These are phyloP conservation scores for Aegilops speltoides DNA, from an alignment of 176 grass and related monocot species.

Conservation along the genomic window DNA sequence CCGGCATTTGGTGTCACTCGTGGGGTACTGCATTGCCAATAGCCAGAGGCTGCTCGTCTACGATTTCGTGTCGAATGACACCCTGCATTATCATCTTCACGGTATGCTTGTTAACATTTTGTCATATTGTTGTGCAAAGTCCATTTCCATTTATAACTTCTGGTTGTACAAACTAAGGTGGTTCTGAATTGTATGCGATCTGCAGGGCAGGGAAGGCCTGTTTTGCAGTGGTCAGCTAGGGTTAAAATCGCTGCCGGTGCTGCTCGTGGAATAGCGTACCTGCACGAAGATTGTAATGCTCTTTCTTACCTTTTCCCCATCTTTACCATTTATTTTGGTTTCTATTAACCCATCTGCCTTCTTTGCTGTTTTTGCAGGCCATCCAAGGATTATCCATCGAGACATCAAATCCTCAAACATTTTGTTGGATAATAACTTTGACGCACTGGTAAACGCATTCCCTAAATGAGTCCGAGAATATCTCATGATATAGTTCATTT, in stretches of 20 bases:
- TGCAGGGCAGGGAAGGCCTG: slow-evolving; percentile 51
- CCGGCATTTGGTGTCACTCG: slow-evolving; percentile 87
- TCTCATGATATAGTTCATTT: background rate
- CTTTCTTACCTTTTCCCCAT: background rate
- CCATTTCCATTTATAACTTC: background rate
- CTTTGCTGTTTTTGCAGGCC: slow-evolving; percentile 52
- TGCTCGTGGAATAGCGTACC: slow-evolving; percentile 87
- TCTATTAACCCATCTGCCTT: background rate
- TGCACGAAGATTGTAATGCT: slow-evolving; percentile 93
- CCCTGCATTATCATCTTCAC: slow-evolving; percentile 85
- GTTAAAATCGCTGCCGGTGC: slow-evolving; percentile 81
- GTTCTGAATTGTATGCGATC: slow-evolving; percentile 11
- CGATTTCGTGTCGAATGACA: slow-evolving; percentile 79
- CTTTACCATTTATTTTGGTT: background rate
- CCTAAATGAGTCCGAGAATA: background rate
- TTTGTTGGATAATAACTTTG: slow-evolving; percentile 89
- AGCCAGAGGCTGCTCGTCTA: slow-evolving; percentile 83
- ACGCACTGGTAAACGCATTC: slow-evolving; percentile 65
- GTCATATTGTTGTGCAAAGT: background rate
- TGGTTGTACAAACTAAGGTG: background rate
- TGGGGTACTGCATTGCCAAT: slow-evolving; percentile 76
- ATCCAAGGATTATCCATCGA: slow-evolving; percentile 91
- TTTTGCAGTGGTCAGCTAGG: slow-evolving; percentile 72
- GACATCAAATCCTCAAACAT: slow-evolving; percentile 99
- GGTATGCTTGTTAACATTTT: slow-evolving; percentile 39